Base-by-base conservation (phyloP, 305 asterid species). In the Fraxinus velutina region DNA sequence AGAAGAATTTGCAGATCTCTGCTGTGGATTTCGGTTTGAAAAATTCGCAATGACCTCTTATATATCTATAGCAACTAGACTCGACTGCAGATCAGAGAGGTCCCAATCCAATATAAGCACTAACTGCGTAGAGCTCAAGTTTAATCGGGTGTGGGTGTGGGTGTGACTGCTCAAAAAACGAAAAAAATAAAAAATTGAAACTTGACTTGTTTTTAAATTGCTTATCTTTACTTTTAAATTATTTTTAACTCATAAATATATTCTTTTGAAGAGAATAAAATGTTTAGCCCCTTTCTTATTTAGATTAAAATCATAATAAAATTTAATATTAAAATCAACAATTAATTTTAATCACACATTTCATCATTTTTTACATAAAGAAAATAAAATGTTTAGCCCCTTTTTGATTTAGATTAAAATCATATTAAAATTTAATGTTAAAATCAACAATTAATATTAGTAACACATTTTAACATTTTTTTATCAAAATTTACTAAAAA, bases 1-100 rank as follows among this genome's bases (percentile, higher is more conserved):
- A 73, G 86, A 74, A 66, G 82, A 81, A 85, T 77, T 80, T 24
- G 73, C 83, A 82, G 86, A 86, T 85, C 88, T 78, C 83, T 12
- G 15, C 27, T 27, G 78, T 70, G 79, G 73, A 22, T 64, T 64
- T 24, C 33, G 17, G 73, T 64, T 64, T 24, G 33, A 64, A 70
- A n/a, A 70, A 13, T 70, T 70, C 42, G 75, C 24, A 15, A 32
- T 13, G 75, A n/a, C 42, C 24, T 13, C 34, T 70, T 32, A 68
- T 68, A 32, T 70, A 32, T 70, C 42, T 70, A 4, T 32, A 32
- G 44, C 39, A 13, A 70, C 44, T 29, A 30, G 0, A 70, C 36
- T 30, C 75, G 21, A 70, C 42, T 70, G 42, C 75, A 70, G 75
- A 70, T 70, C 75, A 29, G 32, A 29, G 73, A 66, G 73, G 73